Percentiles rank a stretch among this genome's conserved stretches.
phyloP scores from a whole-genome alignment of 495 filamentous ascomycete species.

The Trichocladium uniseriatum region DNA sequence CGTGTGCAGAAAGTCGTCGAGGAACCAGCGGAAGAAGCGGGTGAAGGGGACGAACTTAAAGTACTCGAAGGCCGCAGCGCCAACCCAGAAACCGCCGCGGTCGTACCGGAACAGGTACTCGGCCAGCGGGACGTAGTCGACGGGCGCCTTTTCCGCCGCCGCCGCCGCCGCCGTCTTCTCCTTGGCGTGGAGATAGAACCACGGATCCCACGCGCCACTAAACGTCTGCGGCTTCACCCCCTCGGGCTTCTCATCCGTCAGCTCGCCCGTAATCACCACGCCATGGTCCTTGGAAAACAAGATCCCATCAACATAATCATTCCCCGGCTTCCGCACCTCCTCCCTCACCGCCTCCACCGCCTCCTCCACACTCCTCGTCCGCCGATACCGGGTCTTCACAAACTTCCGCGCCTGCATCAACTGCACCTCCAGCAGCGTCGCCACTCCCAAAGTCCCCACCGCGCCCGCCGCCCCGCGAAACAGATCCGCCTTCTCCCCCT shows the following conservation, averaged over 20 bases:
- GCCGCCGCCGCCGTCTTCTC: conserved; percentile 11
- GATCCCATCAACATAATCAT: conserved; percentile 43
- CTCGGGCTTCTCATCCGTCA: conserved; percentile 30
- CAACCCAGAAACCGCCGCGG: conserved; percentile 53
- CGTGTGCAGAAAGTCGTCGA: conserved; percentile 57
- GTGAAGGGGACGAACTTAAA: conserved; percentile 47
- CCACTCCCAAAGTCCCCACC: conserved; percentile 50
- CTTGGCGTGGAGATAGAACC: conserved; percentile 45
- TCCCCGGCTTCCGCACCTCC: conserved; percentile 13
- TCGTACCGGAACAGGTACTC: conserved; percentile 57
- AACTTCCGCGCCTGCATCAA: conserved; percentile 42
- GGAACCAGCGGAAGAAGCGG: conserved; percentile 44
- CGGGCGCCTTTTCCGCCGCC: conserved; percentile 15
- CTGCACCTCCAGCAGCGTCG: conserved; percentile 48
- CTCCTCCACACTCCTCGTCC: conserved; percentile 3
- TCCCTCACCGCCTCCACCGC: conserved; percentile 10
- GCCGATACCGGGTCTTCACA: conserved; percentile 45
- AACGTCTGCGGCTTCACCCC: conserved; percentile 30
- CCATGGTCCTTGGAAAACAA: conserved; percentile 41
- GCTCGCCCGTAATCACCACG: conserved; percentile 43
- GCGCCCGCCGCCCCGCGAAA: conserved; percentile 50
- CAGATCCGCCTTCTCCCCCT: conserved; percentile 38
- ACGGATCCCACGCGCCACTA: conserved; percentile 36
- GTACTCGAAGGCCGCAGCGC: conserved; percentile 44
- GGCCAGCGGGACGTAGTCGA: conserved; percentile 33